A percentile compares a stretch with the other conserved stretches of the same genome.
phyloP scores from a whole-genome alignment of 352 stramenopile genomes.

The Globisporangium echinulatum region DNA sequence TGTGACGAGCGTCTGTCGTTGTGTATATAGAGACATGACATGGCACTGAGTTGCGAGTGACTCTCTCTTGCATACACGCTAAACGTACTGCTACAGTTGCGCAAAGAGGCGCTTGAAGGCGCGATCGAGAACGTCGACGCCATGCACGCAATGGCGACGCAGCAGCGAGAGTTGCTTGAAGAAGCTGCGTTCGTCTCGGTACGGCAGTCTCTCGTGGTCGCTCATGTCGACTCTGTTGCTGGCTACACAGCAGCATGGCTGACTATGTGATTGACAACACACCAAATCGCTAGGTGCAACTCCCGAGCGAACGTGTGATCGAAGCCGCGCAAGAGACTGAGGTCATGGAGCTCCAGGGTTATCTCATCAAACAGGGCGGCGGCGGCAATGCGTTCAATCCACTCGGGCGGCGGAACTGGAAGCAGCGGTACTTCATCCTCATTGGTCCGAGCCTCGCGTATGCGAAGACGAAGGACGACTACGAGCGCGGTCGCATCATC shows the following conservation, averaged over 20 bases:
- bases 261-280: not conserved
- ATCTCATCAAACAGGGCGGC: conserved; percentile 83
- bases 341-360: conserved; percentile 64
- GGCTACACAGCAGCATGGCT: no score
- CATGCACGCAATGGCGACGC: conserved; percentile 61
- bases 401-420: conserved; percentile 82
- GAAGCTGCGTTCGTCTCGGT: conserved; percentile 78
- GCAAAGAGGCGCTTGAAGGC: conserved; percentile 63
- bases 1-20: not conserved
- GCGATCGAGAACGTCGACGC: conserved; percentile 56
- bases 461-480: conserved; percentile 82
- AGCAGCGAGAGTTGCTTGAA: conserved; percentile 66
- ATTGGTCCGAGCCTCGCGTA: conserved; percentile 66
- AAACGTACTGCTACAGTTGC: conserved; percentile 25
- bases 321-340: conserved; percentile 67
- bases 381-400: conserved; percentile 73
- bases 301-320: conserved; percentile 75
- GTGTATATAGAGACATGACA: no score
- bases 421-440: conserved; percentile 86
- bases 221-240: not conserved
- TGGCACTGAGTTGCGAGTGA: not conserved
- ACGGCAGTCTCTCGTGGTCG: not conserved
- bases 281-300: conserved; percentile 33
- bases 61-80: not conserved
- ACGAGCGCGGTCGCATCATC: conserved; percentile 82